Evolutionary conservation across 2,329 filamentous ascomycete genomes (phyloP).

Genomic region (Plectosphaerella sp.): DNA sequence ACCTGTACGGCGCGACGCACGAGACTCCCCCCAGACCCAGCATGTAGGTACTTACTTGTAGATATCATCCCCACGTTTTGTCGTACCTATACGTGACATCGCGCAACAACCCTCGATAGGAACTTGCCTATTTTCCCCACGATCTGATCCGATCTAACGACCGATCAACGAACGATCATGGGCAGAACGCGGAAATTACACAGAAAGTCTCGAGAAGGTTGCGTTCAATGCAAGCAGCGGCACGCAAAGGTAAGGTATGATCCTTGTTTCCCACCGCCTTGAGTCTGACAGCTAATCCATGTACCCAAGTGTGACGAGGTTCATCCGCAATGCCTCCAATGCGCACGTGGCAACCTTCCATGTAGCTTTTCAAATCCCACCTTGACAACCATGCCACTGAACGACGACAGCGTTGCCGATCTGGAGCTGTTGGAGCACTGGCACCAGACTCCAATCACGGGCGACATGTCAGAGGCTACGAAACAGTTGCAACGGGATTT

Average conservation of each 20-base stretch:
- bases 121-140: too few species aligned
- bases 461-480: too few species aligned
- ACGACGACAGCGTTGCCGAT: not conserved
- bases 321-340: not conserved
- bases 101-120: too few species aligned
- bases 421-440: constrained; percentile 1
- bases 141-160: too few species aligned
- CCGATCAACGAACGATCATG: too few species aligned
- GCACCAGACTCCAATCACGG: not conserved
- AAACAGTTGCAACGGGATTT: not conserved
- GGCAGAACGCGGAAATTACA: not conserved
- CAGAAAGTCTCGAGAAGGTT: not conserved
- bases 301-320: not conserved
- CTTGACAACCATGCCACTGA: not conserved
- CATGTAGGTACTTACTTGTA: too few species aligned
- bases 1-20: too few species aligned
- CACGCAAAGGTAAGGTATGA: not conserved
- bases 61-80: too few species aligned
- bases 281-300: too few species aligned
- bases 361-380: not conserved
- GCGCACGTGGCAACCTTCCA: not conserved
- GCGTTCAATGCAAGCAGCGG: not conserved
- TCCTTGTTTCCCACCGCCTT: too few species aligned
- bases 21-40: too few species aligned
- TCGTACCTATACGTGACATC: too few species aligned